Evolutionary conservation across 768 basidiomycete species (phyloP), one percentile per base, ranked within the genome.

Genomic region (Strobilomyces echinocephalus): DNA sequence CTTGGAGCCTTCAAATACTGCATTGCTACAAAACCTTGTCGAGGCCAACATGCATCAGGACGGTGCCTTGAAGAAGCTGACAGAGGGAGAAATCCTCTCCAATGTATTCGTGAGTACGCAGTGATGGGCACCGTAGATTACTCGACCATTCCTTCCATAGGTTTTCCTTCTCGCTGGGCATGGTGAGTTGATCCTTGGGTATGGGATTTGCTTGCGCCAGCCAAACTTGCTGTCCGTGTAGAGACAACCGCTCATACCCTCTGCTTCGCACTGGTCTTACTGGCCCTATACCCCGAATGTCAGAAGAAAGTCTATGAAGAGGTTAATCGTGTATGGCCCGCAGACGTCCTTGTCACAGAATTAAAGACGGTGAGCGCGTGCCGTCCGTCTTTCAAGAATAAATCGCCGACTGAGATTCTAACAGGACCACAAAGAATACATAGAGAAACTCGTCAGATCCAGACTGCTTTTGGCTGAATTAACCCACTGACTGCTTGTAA

Each of bases 281-380:
- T 83, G 8, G 81, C 82, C 5, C 65, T 81, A 12, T 65, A 81
- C 57, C 79, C 80, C 3, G 76, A 77, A 1, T 68, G 69, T 31
- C 82, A 83, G 58, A 63, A 73, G 26, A 76, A 70, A 50, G 57
- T 83, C 0, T 74, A 72, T 45, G 69, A 76, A 33, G 79, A 82
- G 49, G 61, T 72, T 6, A 33, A 47, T 8, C 50, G 45, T 15
- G 39, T 76, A n/a, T 79, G 78, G 74, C 76, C 77, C 10, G 57
- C 67, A 5, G 71, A 69, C 15, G 49, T 50, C 8, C 68, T 75
- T 8, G 56, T 64, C 12, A 45, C 59, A 10, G 61, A 53, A 33
- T 24, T 60, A 38, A 35, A 60, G 39, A 63, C 68, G 5, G 76
- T 78, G 58, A 45, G 71, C 48, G 35, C 16, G 26, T 41, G 4